These are phyloP conservation scores for Aspergillus awamori DNA, from an alignment of 2,329 filamentous ascomycete genomes.

Conservation along the genomic window DNA sequence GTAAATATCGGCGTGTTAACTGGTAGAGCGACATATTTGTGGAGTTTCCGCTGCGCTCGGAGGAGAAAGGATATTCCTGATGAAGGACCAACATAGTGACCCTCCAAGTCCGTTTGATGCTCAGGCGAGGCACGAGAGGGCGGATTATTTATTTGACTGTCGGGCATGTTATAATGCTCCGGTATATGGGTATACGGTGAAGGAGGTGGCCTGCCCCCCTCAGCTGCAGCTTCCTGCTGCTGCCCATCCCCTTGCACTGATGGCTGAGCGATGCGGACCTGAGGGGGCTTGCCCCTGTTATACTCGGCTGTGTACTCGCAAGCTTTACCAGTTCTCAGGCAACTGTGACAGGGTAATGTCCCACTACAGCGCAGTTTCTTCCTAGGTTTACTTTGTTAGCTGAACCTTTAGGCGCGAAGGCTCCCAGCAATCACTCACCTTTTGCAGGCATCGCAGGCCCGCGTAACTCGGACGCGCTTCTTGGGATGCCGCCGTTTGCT, in stretches of 20 bases:
- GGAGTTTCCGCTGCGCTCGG: conserved; percentile 19
- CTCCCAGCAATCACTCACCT: conserved; percentile 1
- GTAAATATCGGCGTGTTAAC: conserved; percentile 20
- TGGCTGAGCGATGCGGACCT: conserved; percentile 11
- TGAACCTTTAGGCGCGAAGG: neutral
- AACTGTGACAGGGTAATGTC: conserved; percentile 18
- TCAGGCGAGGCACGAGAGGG: conserved; percentile 19
- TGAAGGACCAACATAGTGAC: conserved; percentile 21
- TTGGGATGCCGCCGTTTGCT: conserved; percentile 19
- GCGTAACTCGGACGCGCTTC: conserved; percentile 21
- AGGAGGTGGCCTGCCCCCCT: neutral
- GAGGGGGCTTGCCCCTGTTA: conserved; percentile 17
- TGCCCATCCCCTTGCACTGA: neutral
- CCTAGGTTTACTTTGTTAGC: neutral
- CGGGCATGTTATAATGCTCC: neutral
- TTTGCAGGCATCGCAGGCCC: conserved; percentile 21
- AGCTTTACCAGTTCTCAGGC: conserved; percentile 4
- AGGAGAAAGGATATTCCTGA: conserved; percentile 21
- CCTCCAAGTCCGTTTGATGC: conserved; percentile 22
- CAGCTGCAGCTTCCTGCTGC: neutral
- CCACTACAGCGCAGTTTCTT: conserved; percentile 23
- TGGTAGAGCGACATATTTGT: conserved; percentile 16
- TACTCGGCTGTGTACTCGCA: conserved; percentile 22
- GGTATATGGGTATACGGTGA: neutral
- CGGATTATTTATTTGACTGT: conserved; percentile 1